Conservation (phyloP, 2,329 filamentous ascomycete species). For the Stylonectria norvegica region DNA sequence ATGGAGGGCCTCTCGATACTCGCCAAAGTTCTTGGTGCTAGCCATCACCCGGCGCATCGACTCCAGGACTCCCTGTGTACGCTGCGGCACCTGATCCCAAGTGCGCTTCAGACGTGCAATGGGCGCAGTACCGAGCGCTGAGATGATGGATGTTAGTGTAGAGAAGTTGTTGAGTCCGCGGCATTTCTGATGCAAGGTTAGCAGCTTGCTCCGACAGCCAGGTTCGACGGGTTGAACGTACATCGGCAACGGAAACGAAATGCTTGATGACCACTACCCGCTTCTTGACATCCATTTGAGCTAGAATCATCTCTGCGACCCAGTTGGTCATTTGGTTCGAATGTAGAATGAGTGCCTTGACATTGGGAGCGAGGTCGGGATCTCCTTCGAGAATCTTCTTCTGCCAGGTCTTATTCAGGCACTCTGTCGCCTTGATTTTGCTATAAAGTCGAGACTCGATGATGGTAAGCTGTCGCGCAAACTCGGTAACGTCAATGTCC, state of each 20-base stretch:
- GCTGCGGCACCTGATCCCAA: slow-evolving; percentile 88
- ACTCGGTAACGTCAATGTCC: slow-evolving; percentile 93
- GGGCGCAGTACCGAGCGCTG: slow-evolving; percentile 87
- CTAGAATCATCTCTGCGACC: slow-evolving; percentile 98
- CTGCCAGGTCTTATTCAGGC: slow-evolving; percentile 98
- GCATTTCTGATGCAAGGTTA: slow-evolving; percentile 67
- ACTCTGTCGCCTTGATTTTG: slow-evolving; percentile 94
- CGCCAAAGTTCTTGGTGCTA: slow-evolving; percentile 96
- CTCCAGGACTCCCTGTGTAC: slow-evolving; percentile 76
- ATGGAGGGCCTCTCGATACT: slow-evolving; percentile 91
- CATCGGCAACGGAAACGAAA: slow-evolving; percentile 93
- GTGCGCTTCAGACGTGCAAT: slow-evolving; percentile 92
- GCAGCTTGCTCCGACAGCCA: not conserved
- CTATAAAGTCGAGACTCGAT: slow-evolving; percentile 93
- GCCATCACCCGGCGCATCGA: slow-evolving; percentile 93
- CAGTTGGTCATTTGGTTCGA: slow-evolving; percentile 99
- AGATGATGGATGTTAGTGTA: slow-evolving; percentile 95
- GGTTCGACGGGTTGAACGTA: slow-evolving; percentile 46
- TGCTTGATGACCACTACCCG: slow-evolving; percentile 97
- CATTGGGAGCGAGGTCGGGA: slow-evolving; percentile 83
- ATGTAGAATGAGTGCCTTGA: slow-evolving; percentile 93
- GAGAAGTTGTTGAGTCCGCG: slow-evolving; percentile 93
- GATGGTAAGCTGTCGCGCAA: slow-evolving; percentile 95
- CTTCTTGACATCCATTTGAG: slow-evolving; percentile 91
- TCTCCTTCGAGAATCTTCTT: slow-evolving; percentile 84